Evolutionary conservation across 192 early-diverging fungal species (phyloP), one percentile per base, ranked within the genome.

Genomic region (Mortierella hygrophila): DNA sequence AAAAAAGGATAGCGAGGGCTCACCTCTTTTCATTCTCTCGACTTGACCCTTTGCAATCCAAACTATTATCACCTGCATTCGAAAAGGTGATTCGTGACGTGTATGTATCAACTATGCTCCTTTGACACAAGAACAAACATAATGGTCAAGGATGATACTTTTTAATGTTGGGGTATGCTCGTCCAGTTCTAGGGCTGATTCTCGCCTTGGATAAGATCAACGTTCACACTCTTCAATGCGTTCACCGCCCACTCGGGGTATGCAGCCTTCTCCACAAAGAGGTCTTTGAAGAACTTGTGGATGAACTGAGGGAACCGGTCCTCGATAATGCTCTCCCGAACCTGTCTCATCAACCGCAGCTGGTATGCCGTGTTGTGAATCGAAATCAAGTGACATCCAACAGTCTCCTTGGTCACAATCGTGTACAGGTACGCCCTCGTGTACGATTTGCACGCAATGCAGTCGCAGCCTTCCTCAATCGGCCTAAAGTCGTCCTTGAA

Each of bases 281-380:
- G 91, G 20, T 87, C 90, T 57, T 90, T 83, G 83, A 95, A 94
- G 85, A 95, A 96, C 72, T 89, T 79, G 79, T 93, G 91, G 74
- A 96, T 90, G 78, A 92, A 95, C 68, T 83, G 79, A 15, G 96
- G 96, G 83, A 92, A 96, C 41, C 88, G 76, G 80, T 95, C 93
- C 29, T 93, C 89, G 26, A 92, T 87, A 60, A 97, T 96, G 35
- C 93, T 92, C 44, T 88, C 83, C 75, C 94, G 93, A 77, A 97
- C 95, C 78, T 93, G 93, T 52, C 90, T 82, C 96, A 97, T 97
- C 68, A 97, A 78, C 20, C 94, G 91, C 89, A 97, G 91, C 83
- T 97, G 96, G 90, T 93, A 97, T 5, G 95, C 94, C 42, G 96
- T 93, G 82, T 97, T 97, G 86, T 97, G 96, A 70, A 96, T 86